Evolutionary conservation across 768 basidiomycete genomes (phyloP).

Genomic region (Boletus subparvulus): DNA sequence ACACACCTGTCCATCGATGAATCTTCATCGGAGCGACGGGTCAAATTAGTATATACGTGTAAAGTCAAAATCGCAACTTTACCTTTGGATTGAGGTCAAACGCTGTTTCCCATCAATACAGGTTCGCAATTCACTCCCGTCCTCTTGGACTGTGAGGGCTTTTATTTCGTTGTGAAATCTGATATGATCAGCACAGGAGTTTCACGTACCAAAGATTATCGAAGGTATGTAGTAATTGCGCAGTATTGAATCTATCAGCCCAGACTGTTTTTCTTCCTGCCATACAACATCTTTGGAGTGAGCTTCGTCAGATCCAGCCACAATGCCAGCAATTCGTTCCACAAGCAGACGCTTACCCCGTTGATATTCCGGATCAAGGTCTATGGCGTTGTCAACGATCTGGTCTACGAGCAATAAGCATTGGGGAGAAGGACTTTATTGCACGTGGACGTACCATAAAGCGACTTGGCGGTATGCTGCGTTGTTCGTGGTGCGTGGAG

Average conservation of each 20-base stretch:
- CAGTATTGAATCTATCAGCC: constrained; percentile 63
- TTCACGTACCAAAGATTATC: constrained; percentile 56
- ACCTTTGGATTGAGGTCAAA: constrained; percentile 65
- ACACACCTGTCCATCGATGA: constrained; percentile 56
- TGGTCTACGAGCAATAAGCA: constrained; percentile 38
- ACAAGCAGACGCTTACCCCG: constrained; percentile 41
- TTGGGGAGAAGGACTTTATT: not conserved
- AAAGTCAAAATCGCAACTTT: not conserved
- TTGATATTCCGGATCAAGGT: constrained; percentile 67
- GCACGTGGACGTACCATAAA: constrained; percentile 39
- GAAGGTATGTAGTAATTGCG: constrained; percentile 67
- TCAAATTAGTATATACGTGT: not conserved
- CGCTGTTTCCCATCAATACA: constrained; percentile 79
- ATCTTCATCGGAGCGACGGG: constrained; percentile 36
- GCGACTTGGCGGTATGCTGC: constrained; percentile 42
- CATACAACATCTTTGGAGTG: constrained; percentile 55
- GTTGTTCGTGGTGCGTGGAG: constrained; percentile 41
- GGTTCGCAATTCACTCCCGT: constrained; percentile 45
- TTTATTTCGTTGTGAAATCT: not conserved
- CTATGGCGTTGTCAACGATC: constrained; percentile 45
- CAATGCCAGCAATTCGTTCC: not conserved
- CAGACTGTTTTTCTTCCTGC: constrained; percentile 58
- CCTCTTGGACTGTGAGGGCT: constrained; percentile 41
- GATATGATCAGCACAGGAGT: not conserved
- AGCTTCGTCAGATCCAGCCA: not conserved